phyloP scores from a whole-genome alignment of 495 filamentous ascomycete species.

The Parathielavia hyrcaniae region DNA sequence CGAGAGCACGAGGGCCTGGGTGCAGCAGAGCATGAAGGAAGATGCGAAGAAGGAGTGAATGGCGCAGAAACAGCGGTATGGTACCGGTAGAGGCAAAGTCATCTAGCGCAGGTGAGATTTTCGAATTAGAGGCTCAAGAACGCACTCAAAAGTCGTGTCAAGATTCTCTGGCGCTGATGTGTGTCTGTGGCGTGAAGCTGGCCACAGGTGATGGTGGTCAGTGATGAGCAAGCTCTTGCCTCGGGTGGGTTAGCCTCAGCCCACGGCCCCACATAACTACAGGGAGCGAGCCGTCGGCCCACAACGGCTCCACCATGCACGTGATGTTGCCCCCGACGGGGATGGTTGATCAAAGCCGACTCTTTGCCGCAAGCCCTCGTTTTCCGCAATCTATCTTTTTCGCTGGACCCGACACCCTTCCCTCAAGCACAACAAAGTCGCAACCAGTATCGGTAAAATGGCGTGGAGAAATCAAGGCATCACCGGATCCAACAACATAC shows the following conservation, averaged over 20 bases:
- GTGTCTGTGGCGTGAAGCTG: too few relatives aligned
- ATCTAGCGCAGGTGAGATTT: background rate
- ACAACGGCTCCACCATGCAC: too few relatives aligned
- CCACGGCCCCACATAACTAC: too few relatives aligned
- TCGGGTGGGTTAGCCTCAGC: too few relatives aligned
- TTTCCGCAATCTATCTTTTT: background rate
- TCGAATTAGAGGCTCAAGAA: too few relatives aligned
- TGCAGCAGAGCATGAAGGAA: constrained; percentile 57
- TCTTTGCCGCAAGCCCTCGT: background rate
- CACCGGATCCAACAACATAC: constrained; percentile 98
- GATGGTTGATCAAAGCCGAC: too few relatives aligned
- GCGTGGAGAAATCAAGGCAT: constrained; percentile 92
- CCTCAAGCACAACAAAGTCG: background rate
- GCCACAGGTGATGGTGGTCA: too few relatives aligned
- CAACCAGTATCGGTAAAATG: constrained; percentile 47
- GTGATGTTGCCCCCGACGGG: too few relatives aligned
- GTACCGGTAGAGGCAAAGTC: background rate
- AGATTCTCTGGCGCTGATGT: too few relatives aligned
- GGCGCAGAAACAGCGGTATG: background rate
- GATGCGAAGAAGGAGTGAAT: constrained; percentile 54
- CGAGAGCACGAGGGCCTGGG: constrained; percentile 48
- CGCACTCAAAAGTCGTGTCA: too few relatives aligned
- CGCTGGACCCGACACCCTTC: background rate
- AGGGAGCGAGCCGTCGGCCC: too few relatives aligned
- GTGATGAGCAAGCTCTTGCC: too few relatives aligned